Percentiles rank a stretch among this genome's conserved stretches.
phyloP scores from a whole-genome alignment of 2,329 filamentous ascomycete genomes.

The Diaporthe vaccinii region DNA sequence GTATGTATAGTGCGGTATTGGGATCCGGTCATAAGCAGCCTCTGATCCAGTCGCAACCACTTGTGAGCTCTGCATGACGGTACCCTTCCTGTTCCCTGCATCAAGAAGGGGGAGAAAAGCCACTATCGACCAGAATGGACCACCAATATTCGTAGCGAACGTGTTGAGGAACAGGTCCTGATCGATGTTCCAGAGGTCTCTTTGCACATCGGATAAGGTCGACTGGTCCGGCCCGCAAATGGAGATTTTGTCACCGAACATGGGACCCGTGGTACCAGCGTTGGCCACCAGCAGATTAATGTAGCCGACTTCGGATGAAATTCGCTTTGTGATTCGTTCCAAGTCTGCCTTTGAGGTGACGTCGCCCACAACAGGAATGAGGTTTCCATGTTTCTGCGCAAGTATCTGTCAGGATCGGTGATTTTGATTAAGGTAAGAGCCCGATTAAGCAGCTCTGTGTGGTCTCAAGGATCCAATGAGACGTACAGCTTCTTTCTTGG shows the following conservation, averaged over 20 bases:
- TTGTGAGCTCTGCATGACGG: slow-evolving; percentile 48
- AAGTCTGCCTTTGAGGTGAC: slow-evolving; percentile 58
- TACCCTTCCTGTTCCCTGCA: slow-evolving; percentile 64
- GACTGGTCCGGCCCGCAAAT: slow-evolving; percentile 9
- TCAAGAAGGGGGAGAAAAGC: slow-evolving; percentile 78
- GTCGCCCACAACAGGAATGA: slow-evolving; percentile 49
- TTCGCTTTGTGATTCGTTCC: slow-evolving; percentile 66
- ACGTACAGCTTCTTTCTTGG: slow-evolving; percentile 36
- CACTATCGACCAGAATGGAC: slow-evolving; percentile 75
- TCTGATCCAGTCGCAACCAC: slow-evolving; percentile 75
- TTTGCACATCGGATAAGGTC: slow-evolving; percentile 40
- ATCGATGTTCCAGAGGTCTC: slow-evolving; percentile 61
- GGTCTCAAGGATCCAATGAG: too few species aligned
- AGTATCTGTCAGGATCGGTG: neutral
- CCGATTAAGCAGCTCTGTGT: too few species aligned
- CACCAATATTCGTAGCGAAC: slow-evolving; percentile 73
- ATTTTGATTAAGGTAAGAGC: neutral
- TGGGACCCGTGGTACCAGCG: slow-evolving; percentile 61
- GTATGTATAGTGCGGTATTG: slow-evolving; percentile 75
- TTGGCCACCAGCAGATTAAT: slow-evolving; percentile 69
- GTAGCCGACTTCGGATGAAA: slow-evolving; percentile 68
- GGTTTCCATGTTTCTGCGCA: slow-evolving; percentile 47
- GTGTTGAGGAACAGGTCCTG: slow-evolving; percentile 63
- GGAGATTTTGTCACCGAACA: neutral
- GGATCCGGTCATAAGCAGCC: slow-evolving; percentile 71